Base-by-base conservation (phyloP, 805 yeast genomes). In the Cyberlindnera mrakii region DNA sequence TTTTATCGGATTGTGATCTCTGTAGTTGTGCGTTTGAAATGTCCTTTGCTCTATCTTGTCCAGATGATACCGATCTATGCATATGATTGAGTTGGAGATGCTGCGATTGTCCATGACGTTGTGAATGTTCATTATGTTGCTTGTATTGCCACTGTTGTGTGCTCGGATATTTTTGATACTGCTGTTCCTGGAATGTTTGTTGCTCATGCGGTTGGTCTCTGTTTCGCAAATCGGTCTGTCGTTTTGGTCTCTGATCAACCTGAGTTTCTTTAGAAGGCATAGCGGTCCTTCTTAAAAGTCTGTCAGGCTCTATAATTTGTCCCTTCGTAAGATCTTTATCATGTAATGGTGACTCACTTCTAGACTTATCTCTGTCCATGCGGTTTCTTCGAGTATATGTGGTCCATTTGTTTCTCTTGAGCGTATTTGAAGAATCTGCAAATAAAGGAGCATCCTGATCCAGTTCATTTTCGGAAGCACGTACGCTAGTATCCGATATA, bases 321-420 rank as follows among this genome's bases (percentile, higher is more conserved):
- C 2, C 27, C 11, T 23, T 23, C 27, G 13, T 23, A 11, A 23
- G 11, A 23, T 23, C 27, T 2, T 23, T 23, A 8, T 23, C 27
- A 23, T 4, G 27, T 23, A 23, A 23, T 23, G 9, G 27, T 30
- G 41, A 42, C 17, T 41, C 48, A 32, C 39, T 33, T 41, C 35
- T 14, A 11, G 43, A 18, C 39, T 32, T 42, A 7, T 39, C 47
- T 20, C 40, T 43, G n/a, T 31, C 46, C 13, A 37, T 43, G 48
- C 48, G 58, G 42, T 41, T 62, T 53, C 67, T 69, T 57, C 68
- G 63, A 48, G 75, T 65, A 52, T 75, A 74, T 1, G 78, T 71
- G 27, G 75, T 68, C 69, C 78, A 74, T 51, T 71, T 65, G 46
- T 74, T 67, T 56, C 80, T 67, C 51, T 65, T 71, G 35, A 66